Evolutionary conservation across 2,329 filamentous ascomycete genomes (phyloP), one percentile per base, ranked within the genome.

Genomic region (Botrytis tulipae): DNA sequence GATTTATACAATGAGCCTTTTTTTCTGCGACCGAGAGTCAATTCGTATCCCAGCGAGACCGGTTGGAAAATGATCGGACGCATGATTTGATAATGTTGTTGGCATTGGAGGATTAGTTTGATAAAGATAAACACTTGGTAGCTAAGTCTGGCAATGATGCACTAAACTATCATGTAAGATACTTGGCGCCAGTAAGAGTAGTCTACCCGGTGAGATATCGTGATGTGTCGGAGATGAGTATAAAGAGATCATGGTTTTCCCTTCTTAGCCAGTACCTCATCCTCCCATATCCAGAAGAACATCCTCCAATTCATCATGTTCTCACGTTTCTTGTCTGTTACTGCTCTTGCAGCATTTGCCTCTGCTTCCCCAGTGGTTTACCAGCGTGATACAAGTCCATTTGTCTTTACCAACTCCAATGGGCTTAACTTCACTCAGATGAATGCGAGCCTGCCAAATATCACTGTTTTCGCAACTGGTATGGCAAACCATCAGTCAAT

Each of bases 391-490:
- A 73, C 72, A 12, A 74, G 72, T 62, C 73, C 77, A 44, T 78
- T 74, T 66, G 74, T 78, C 44, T 78, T 78, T 44, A 77, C 75
- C 42, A 78, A 78, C 57, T 74, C 74, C 25, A 77, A 78, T 74
- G 77, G 77, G 22, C 75, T 78, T 4, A 78, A 78, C 35, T 78
- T 78, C 68, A 78, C 77, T 6, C 77, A 78, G 42, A 77, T 78
- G 76, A 77, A 78, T 62, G 40, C 72, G 12, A 72, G 73, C 16
- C 68, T 78, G 32, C 75, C 77, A 10, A 78, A 78, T 35, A 75
- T 78, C 6, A 78, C 77, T 4, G 76, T 78, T 25, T 78, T 78
- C 66, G 77, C 77, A 76, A 78, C 76, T 25, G 77, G 77, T 78
- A 75, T 35, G 54, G 40, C 18, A 32, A 18, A 5, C 0, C 6